phyloP scores from a whole-genome alignment of 1,284 basidiomycete genomes.

The Malassezia sp. region DNA sequence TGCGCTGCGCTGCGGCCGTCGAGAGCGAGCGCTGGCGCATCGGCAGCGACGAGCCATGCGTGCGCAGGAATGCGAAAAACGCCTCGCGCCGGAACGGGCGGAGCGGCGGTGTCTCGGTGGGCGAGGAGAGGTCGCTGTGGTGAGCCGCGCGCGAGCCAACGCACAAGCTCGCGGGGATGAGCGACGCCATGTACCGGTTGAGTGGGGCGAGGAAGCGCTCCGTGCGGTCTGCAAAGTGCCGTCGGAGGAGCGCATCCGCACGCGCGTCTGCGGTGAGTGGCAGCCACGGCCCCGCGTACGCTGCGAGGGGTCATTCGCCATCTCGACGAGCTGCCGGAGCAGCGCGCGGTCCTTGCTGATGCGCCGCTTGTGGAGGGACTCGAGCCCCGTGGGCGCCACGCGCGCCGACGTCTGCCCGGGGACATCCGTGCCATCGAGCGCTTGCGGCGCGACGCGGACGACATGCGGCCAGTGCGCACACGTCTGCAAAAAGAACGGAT shows the following conservation, averaged over 20 bases:
- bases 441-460: conserved; percentile 51
- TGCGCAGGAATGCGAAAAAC: conserved; percentile 71
- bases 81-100: conserved; percentile 64
- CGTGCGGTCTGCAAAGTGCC: conserved; percentile 77
- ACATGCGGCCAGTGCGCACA: conserved; percentile 88
- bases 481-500: conserved; percentile 78
- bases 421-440: neutral
- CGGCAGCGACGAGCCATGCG: conserved; percentile 53
- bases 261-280: too few species aligned
- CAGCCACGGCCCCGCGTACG: too few species aligned
- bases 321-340: conserved; percentile 54
- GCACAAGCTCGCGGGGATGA: conserved; percentile 24
- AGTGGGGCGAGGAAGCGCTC: conserved; percentile 80
- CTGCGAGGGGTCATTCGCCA: conserved; percentile 20
- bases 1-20: conserved; percentile 27
- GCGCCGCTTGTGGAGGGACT: conserved; percentile 68
- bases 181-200: conserved; percentile 77
- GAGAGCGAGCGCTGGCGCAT: conserved; percentile 40
- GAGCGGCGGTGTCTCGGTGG: conserved; percentile 28
- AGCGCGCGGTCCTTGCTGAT: conserved; percentile 70
- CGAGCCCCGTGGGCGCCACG: conserved; percentile 45
- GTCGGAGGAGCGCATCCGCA: conserved; percentile 55
- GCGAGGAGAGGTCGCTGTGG: conserved; percentile 26
- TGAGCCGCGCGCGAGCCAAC: too few species aligned
- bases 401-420: conserved; percentile 11